phyloP scores from a whole-genome alignment of 1,139 yeast species.

The Kodamaea sp. region DNA sequence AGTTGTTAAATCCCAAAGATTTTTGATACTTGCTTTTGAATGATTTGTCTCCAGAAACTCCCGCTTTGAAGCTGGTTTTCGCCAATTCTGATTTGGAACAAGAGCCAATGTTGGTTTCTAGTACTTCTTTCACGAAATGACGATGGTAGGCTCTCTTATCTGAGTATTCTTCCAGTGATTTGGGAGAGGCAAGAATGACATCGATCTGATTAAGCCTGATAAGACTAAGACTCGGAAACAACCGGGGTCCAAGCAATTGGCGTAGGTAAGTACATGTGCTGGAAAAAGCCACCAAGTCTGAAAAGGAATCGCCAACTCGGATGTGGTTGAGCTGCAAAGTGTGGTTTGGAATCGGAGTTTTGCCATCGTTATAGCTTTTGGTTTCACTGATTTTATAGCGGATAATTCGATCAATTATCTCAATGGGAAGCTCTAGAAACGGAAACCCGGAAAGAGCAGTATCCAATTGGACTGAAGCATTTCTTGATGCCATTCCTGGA shows the following conservation, averaged over 20 bases:
- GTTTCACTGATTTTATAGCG: background rate
- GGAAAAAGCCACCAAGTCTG: conserved; percentile 22
- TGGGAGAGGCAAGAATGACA: conserved; percentile 26
- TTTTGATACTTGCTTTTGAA: conserved; percentile 22
- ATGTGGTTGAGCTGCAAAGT: conserved; percentile 18
- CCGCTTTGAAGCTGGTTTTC: conserved; percentile 18
- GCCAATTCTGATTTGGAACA: conserved; percentile 27
- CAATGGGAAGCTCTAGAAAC: conserved; percentile 19
- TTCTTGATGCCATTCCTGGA: too few species aligned
- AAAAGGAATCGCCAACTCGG: conserved; percentile 12
- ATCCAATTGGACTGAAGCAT: too few species aligned
- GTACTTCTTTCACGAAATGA: conserved; percentile 24
- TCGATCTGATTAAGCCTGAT: conserved; percentile 33
- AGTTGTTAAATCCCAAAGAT: conserved; percentile 21
- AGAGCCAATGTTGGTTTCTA: conserved; percentile 17
- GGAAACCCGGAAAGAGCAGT: too few species aligned
- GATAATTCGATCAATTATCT: conserved; percentile 20
- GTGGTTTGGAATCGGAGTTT: background rate
- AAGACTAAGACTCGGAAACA: conserved; percentile 27
- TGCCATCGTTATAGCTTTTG: background rate
- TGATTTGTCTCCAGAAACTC: conserved; percentile 17
- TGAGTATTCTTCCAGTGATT: conserved; percentile 23
- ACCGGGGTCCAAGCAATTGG: conserved; percentile 19
- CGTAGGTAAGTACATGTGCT: conserved; percentile 29
- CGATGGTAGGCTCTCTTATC: conserved; percentile 23